phyloP scores from a whole-genome alignment of 192 early-diverging fungal species.

The Coemansia sp. region DNA sequence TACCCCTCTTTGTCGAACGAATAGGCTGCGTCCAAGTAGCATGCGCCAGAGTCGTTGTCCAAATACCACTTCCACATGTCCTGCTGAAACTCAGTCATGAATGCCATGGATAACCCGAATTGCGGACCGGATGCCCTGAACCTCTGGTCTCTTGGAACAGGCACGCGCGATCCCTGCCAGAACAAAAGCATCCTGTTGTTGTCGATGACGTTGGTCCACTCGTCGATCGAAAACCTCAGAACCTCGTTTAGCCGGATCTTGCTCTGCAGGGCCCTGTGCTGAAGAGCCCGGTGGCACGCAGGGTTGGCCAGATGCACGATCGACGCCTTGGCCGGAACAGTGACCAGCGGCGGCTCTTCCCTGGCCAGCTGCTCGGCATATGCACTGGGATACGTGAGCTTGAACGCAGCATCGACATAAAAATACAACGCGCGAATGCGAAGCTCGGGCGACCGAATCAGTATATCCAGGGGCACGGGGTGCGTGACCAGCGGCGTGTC shows the following conservation, averaged over 20 bases:
- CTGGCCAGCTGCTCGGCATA: not conserved
- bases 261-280: constrained; percentile 12
- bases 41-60: constrained; percentile 10
- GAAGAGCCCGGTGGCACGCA: constrained; percentile 27
- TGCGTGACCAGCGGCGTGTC: constrained; percentile 20
- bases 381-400: constrained; percentile 9
- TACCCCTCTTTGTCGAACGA: constrained; percentile 27
- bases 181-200: constrained; percentile 18
- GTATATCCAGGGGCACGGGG: constrained; percentile 30
- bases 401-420: constrained; percentile 17
- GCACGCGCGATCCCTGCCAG: constrained; percentile 22
- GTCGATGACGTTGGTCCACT: constrained; percentile 23
- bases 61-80: constrained; percentile 32
- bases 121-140: constrained; percentile 8
- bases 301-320: constrained; percentile 17
- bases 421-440: constrained; percentile 13
- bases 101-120: constrained; percentile 19
- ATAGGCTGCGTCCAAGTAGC: constrained; percentile 38
- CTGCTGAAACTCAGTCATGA: constrained; percentile 35
- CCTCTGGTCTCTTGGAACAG: constrained; percentile 12
- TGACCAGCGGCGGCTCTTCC: not conserved
- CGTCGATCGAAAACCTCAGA: constrained; percentile 27
- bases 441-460: constrained; percentile 24
- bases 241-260: constrained; percentile 19
- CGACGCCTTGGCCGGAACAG: not conserved